phyloP scores from a whole-genome alignment of 164 flowering plant genomes.

The Magnolia changhungtana region DNA sequence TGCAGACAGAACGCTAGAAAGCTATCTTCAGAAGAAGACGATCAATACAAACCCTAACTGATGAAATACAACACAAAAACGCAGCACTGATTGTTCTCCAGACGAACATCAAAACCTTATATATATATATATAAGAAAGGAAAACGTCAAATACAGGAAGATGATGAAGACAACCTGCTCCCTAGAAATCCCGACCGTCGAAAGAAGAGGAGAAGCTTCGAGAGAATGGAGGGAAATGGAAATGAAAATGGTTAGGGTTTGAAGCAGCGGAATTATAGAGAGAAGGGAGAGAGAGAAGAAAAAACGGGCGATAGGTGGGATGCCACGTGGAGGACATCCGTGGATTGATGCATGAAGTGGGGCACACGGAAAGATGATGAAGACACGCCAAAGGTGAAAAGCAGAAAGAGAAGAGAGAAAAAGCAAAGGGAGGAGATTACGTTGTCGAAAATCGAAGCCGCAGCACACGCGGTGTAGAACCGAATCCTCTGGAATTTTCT shows the following conservation, averaged over 20 bases:
- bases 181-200: neutral
- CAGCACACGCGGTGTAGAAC: neutral
- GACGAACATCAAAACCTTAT: neutral
- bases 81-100: neutral
- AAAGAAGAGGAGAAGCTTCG: neutral
- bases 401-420: neutral
- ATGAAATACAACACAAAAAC: neutral
- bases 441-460: constrained; percentile 37
- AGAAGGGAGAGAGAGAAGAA: neutral
- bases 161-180: neutral
- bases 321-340: constrained; percentile 6
- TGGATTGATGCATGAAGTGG: neutral
- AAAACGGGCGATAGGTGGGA: constrained; percentile 3
- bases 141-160: neutral
- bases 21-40: neutral
- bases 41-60: neutral
- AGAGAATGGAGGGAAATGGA: neutral
- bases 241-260: neutral
- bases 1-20: neutral
- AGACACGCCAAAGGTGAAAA: neutral
- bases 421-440: constrained; percentile 1
- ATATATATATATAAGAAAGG: no score
- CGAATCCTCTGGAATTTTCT: neutral
- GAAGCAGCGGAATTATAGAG: neutral
- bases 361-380: neutral